Conservation (phyloP, 164 flowering plant genomes). For the Protea cynaroides region DNA sequence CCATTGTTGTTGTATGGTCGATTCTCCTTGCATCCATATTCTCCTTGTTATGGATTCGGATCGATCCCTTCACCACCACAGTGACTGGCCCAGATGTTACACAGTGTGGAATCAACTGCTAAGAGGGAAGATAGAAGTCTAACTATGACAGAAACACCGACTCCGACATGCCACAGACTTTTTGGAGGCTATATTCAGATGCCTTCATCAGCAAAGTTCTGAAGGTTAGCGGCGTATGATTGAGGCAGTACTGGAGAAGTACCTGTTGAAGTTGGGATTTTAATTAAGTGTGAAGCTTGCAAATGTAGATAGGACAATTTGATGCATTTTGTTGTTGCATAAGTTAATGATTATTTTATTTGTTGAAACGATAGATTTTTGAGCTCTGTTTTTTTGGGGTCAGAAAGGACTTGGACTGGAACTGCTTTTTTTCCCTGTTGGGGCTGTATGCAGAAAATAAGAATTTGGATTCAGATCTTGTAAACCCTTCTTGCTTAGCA, state of each 20-base stretch:
- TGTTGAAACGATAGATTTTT: background rate
- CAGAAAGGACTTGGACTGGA: background rate
- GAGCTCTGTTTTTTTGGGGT: background rate
- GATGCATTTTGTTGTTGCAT: background rate
- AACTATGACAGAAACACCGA: background rate
- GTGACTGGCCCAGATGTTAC: conserved; percentile 22
- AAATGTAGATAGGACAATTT: conserved; percentile 7
- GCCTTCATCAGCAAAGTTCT: background rate
- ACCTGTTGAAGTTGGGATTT: background rate
- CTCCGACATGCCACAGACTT: background rate
- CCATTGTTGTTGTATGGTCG: conserved; percentile 30
- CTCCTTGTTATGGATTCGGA: conserved; percentile 30
- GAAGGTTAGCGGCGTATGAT: background rate
- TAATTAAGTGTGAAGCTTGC: background rate
- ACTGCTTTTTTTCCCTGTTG: background rate
- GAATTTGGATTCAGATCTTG: background rate
- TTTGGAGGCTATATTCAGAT: background rate
- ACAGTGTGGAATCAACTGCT: conserved; percentile 29
- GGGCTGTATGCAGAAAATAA: background rate
- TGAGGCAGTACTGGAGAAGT: background rate
- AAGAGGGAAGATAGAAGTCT: conserved; percentile 1
- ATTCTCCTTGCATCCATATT: conserved; percentile 32
- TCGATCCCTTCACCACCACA: conserved; percentile 30
- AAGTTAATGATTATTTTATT: conserved; percentile 2
- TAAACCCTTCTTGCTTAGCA: background rate